Base-by-base conservation (phyloP, 2,329 filamentous ascomycete species). In the Xylariaceae sp. region DNA sequence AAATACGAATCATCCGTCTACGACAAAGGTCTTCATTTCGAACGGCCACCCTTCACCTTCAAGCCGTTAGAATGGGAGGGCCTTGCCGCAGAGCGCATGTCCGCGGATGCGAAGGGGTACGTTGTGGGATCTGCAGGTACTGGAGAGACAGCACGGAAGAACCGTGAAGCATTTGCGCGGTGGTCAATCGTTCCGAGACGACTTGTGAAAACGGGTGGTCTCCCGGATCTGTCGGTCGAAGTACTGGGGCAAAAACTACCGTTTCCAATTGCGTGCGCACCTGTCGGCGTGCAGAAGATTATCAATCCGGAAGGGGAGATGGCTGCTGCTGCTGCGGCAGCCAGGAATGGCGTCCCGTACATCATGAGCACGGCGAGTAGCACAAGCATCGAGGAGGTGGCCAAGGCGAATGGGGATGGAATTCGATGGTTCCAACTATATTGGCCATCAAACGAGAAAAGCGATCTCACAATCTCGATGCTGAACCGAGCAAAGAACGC, bases 351-450 rank as follows among this genome's bases (percentile, higher is more conserved):
- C 0, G 58, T 66, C 5, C 61, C 61, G 16, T 64, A 60, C 45
- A 61, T 63, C 36, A 51, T 64, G 56, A 63, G 60, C 47, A 62
- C 62, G 22, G 62, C 62, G 12, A 61, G 59, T 42, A 62, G 60
- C n/a, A 60, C 58, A 2, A 60, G 57, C 40, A 65, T 65, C 19
- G 62, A 66, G 53, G 62, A 64, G n/a, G 62, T 65, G 28, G 63
- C 61, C 10, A 48, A 43, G 31, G 63, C 63, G 14, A 66, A 52
- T 17, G 63, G 60, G 17, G 55, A 58, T 3, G 58, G 58, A 0
- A 51, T 55, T 43, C 55, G 61, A 3, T 66, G 58, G 61, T 65
- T 56, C 31, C 62, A 66, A 56, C 52, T 66, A n/a, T 66, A 66
- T 47, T 66, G 63, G 63, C 62, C 62, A 2, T 45, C 50, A 34